Conservation (phyloP, 2,329 filamentous ascomycete species). For the Dactylellina drechsleri region DNA sequence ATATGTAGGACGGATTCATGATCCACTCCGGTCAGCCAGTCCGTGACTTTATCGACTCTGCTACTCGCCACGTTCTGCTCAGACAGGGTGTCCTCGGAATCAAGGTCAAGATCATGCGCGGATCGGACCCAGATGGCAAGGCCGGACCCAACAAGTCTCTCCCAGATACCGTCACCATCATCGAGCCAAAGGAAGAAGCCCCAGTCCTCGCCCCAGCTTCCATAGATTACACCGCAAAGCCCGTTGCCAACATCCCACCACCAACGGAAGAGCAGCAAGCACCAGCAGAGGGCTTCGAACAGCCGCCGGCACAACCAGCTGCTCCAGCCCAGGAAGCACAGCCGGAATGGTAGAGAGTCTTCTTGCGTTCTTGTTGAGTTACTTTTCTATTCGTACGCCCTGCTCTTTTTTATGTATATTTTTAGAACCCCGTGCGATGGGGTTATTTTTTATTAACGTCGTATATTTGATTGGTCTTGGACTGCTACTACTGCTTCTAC, state of each 20-base stretch:
- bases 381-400: slow-evolving; percentile 4
- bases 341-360: slow-evolving; percentile 37
- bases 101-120: slow-evolving; percentile 99
- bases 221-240: slow-evolving; percentile 81
- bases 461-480: slow-evolving; percentile 51
- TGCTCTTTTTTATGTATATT: slow-evolving; percentile 44
- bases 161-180: slow-evolving; percentile 98
- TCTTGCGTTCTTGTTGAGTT: slow-evolving; percentile 24
- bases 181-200: slow-evolving; percentile 99
- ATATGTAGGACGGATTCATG: slow-evolving; percentile 90
- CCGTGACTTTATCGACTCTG: slow-evolving; percentile 99
- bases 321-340: slow-evolving; percentile 12
- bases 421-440: slow-evolving; percentile 33
- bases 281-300: slow-evolving; percentile 47
- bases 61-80: slow-evolving; percentile 98
- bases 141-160: slow-evolving; percentile 95
- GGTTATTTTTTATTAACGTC: slow-evolving; percentile 5
- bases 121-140: slow-evolving; percentile 99
- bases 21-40: slow-evolving; percentile 99
- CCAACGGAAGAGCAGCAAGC: slow-evolving; percentile 36
- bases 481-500: neutral
- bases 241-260: slow-evolving; percentile 38
- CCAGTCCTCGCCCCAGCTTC: slow-evolving; percentile 92
- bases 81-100: slow-evolving; percentile 99
- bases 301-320: slow-evolving; percentile 25